Evolutionary conservation across 306 rosid genomes (phyloP), one percentile per base, ranked within the genome.

Genomic region (Ceratonia siliqua): DNA sequence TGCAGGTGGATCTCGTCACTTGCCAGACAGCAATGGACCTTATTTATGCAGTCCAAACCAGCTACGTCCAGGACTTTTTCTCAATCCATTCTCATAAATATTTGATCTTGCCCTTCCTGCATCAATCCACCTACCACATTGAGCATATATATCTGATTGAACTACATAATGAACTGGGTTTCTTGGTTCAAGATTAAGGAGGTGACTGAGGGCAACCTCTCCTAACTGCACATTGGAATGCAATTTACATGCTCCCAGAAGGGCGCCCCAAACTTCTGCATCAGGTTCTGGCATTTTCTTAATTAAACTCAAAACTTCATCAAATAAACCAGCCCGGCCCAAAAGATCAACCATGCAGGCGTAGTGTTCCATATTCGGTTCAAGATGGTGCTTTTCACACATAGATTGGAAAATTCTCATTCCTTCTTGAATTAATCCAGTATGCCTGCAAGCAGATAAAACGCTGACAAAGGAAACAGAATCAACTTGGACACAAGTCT

Each of bases 261-360:
- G 87, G n/a, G 94, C 94, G 17, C 97, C 97, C 97, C 97, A 91
- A 39, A 89, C 85, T 66, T 81, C 83, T 1, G 89, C 94, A 80
- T 81, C 83, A 0, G 94, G 88, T 67, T 84, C 83, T 82, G 94
- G 89, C 83, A 85, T 91, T 53, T 50, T 45, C 22, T 64, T 64
- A 14, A 91, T 85, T 50, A 89, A 78, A 66, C 58, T 61, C 61
- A 49, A 21, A 48, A 79, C 76, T 81, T 91, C 94, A 30, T 89
- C 88, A 28, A 84, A 91, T 66, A 91, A 82, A 58, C 88, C 89
- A 48, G 89, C 88, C 68, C 87, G 65, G 58, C 92, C 82, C 12
- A 89, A 71, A 77, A 91, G 97, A 84, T 89, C 92, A 28, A 87
- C 82, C 92, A 91, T 79, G 84, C 94, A 91, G 9, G 94, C 97